Base-by-base conservation (phyloP, 208 protist genomes). In the Trypanosoma rangeli region DNA sequence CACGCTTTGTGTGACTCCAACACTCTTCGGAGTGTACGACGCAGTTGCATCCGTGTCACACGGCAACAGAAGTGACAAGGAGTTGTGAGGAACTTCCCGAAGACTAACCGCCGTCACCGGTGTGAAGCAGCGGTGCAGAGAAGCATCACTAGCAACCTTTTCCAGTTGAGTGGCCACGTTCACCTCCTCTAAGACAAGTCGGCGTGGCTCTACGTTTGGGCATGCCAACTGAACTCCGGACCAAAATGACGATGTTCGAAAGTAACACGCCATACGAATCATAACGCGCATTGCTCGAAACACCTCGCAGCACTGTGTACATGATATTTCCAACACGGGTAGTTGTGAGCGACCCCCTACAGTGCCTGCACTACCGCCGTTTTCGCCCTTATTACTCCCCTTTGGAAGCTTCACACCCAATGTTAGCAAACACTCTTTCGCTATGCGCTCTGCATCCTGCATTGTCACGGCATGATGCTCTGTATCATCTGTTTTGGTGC, bases 401-500 rank as follows among this genome's bases (percentile, higher is more conserved):
- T 68, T 42, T 29, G 12, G 31, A 28, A 68, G 24, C 49, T 54
- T 61, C 35, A 79, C 18, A 24, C 64, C 68, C n/a, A 68, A 49
- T 16, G 37, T 20, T 13, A 65, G 35, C 39, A 78, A 20, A 48
- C 77, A 82, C 29, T 35, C 52, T 10, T 5, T 3, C 18, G 66
- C 59, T 1, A 83, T 26, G 24, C 70, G 64, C 48, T 88, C 76
- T 31, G 74, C 79, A 12, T 75, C 66, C 3, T 39, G 24, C 22
- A 62, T 63, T 24, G 37, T 54, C 15, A 63, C 73, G 5, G 5
- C 44, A 59, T 57, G 67, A 16, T 49, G 31, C 24, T 16, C 13
- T 15, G 13, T 16, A 22, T 31, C 22, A 48, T 82, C 76, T n/a
- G 70, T 59, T 67, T 79, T 72, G 12, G 86, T 92, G 20, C 86